Percentiles rank a stretch among this genome's conserved stretches.
phyloP scores from a whole-genome alignment of 768 basidiomycete species.

The Russula sp. region DNA sequence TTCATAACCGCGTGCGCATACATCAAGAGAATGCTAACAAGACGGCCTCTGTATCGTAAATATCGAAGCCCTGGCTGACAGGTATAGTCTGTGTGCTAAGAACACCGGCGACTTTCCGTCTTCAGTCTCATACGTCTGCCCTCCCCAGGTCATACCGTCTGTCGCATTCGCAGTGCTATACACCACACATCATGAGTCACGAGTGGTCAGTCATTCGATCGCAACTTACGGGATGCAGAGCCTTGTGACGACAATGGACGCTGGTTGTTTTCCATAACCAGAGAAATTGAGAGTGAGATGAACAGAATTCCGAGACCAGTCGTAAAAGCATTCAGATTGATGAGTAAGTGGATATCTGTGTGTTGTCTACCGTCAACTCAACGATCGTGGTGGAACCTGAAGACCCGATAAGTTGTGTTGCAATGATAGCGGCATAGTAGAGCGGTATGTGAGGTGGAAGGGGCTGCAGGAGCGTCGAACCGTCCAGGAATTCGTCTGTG shows the following conservation, averaged over 20 bases:
- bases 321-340: conserved; percentile 53
- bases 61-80: conserved; percentile 43
- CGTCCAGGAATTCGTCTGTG: conserved; percentile 58
- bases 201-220: not conserved
- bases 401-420: conserved; percentile 54
- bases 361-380: conserved; percentile 50
- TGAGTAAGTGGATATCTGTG: conserved; percentile 57
- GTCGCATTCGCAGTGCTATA: conserved; percentile 49
- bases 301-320: conserved; percentile 13
- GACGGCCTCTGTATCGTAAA: conserved; percentile 49
- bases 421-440: conserved; percentile 64
- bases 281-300: conserved; percentile 12
- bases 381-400: conserved; percentile 43
- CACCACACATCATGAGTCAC: conserved; percentile 1
- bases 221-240: conserved; percentile 47
- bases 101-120: conserved; percentile 43
- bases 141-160: conserved; percentile 54
- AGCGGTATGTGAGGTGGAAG: conserved; percentile 58
- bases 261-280: conserved; percentile 35
- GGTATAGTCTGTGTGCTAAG: conserved; percentile 35
- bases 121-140: conserved; percentile 54
- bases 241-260: conserved; percentile 46
- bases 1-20: not conserved
- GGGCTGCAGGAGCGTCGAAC: conserved; percentile 47
- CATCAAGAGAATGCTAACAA: conserved; percentile 39